phyloP scores from a whole-genome alignment of 345 rosid genomes.

The Linum usitatissimum region DNA sequence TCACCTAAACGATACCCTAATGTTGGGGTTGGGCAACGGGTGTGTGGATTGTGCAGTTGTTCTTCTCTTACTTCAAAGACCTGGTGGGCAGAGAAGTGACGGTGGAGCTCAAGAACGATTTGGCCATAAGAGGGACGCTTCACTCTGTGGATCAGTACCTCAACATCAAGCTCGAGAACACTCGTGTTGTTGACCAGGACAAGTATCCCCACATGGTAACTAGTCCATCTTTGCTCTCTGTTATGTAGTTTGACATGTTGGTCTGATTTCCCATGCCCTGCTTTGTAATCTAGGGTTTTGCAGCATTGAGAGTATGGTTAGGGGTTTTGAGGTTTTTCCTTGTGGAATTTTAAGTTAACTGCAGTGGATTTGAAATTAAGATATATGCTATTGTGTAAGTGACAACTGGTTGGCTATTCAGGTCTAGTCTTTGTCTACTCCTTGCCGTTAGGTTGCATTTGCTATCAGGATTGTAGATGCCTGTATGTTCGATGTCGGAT shows the following conservation, averaged over 20 bases:
- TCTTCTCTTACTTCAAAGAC: slow-evolving; percentile 99
- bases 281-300: not conserved
- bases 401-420: too few relatives aligned
- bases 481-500: too few relatives aligned
- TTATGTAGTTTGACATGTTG: not conserved
- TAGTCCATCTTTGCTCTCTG: too few relatives aligned
- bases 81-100: slow-evolving; percentile 99
- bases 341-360: too few relatives aligned
- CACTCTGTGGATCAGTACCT: slow-evolving; percentile 99
- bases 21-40: not conserved
- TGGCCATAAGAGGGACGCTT: slow-evolving; percentile 97
- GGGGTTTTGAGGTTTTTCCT: too few relatives aligned
- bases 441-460: too few relatives aligned
- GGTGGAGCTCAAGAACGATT: slow-evolving; percentile 95
- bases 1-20: not conserved
- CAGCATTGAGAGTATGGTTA: too few relatives aligned
- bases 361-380: too few relatives aligned
- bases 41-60: slow-evolving; percentile 39
- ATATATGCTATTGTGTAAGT: too few relatives aligned
- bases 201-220: slow-evolving; percentile 97
- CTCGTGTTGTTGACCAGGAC: slow-evolving; percentile 98
- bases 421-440: too few relatives aligned
- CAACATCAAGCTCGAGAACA: slow-evolving; percentile 97
- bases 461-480: too few relatives aligned
- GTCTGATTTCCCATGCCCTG: not conserved